Conservation (phyloP, 2,329 filamentous ascomycete genomes). For the Massarina eburnea region DNA sequence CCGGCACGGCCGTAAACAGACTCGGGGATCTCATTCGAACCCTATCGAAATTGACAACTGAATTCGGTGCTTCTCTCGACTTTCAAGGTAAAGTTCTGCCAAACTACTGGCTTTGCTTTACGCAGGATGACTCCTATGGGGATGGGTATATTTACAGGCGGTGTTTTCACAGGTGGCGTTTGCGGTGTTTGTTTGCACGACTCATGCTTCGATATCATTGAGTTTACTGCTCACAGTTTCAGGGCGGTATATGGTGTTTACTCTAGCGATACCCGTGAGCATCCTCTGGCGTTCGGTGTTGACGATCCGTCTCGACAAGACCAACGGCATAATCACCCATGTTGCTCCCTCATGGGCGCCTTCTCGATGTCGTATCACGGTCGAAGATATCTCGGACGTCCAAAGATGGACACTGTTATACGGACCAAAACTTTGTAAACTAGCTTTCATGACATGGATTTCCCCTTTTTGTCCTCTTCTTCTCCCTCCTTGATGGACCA, state of each 20-base stretch:
- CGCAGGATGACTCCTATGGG: background rate
- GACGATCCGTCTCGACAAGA: constrained; percentile 3
- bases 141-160: background rate
- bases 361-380: background rate
- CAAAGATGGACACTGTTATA: background rate
- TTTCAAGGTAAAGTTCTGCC: background rate
- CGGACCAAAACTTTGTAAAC: constrained; percentile 6
- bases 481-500: background rate
- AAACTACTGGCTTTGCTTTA: background rate
- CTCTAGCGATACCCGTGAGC: constrained; percentile 2
- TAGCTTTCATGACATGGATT: constrained; percentile 12
- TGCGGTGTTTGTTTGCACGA: constrained; percentile 4
- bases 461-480: constrained; percentile 8
- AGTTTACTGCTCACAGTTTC: constrained; percentile 9
- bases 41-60: background rate
- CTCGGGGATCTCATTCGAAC: background rate
- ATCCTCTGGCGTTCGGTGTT: background rate
- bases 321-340: background rate
- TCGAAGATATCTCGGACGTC: background rate
- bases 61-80: background rate
- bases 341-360: background rate
- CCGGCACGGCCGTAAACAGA: background rate
- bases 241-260: constrained; percentile 1
- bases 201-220: constrained; percentile 9
- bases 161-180: constrained; percentile 2